Percentiles rank a stretch among this genome's conserved stretches.
Evolutionary conservation across 2,329 filamentous ascomycete genomes (phyloP).

Genomic region (Penicillium sp.): DNA sequence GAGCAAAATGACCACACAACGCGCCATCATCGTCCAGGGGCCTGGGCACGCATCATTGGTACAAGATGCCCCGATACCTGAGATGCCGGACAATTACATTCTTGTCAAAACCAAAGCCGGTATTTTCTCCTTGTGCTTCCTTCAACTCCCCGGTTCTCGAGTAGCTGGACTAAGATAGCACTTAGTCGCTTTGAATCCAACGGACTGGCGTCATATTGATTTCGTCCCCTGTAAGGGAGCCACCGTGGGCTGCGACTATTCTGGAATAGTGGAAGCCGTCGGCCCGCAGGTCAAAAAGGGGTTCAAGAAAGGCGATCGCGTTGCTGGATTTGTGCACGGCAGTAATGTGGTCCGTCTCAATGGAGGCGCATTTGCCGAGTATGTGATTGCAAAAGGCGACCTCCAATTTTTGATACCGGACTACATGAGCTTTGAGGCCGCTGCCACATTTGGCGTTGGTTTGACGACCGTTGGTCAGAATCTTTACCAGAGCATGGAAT

Average conservation of each 20-base stretch:
- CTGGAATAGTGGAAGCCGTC: slow-evolving; percentile 44
- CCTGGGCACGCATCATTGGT: slow-evolving; percentile 9
- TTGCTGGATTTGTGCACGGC: slow-evolving; percentile 52
- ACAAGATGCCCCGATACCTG: slow-evolving; percentile 33
- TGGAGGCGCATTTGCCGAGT: slow-evolving; percentile 53
- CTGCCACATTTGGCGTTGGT: slow-evolving; percentile 51
- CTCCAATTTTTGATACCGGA: slow-evolving; percentile 47
- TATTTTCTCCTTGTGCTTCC: neutral
- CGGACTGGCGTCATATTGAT: slow-evolving; percentile 37
- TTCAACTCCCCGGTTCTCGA: neutral
- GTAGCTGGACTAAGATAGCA: slow-evolving; percentile 45
- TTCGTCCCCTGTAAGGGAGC: slow-evolving; percentile 33
- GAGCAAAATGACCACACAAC: slow-evolving; percentile 13
- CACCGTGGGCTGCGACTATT: slow-evolving; percentile 50
- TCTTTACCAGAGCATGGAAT: slow-evolving; percentile 32
- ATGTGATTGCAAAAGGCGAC: slow-evolving; percentile 50
- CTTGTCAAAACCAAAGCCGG: slow-evolving; percentile 46
- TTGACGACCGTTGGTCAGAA: slow-evolving; percentile 51
- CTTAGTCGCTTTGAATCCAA: slow-evolving; percentile 52
- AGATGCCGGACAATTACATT: slow-evolving; percentile 47
- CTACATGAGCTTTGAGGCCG: slow-evolving; percentile 49
- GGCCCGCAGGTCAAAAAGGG: slow-evolving; percentile 24
- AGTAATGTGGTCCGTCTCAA: slow-evolving; percentile 37
- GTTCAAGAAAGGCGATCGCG: slow-evolving; percentile 50
- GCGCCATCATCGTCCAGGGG: slow-evolving; percentile 14